These are phyloP conservation scores for Leucoagaricus sp. DNA, from an alignment of 1,284 basidiomycete species.

Conservation along the genomic window DNA sequence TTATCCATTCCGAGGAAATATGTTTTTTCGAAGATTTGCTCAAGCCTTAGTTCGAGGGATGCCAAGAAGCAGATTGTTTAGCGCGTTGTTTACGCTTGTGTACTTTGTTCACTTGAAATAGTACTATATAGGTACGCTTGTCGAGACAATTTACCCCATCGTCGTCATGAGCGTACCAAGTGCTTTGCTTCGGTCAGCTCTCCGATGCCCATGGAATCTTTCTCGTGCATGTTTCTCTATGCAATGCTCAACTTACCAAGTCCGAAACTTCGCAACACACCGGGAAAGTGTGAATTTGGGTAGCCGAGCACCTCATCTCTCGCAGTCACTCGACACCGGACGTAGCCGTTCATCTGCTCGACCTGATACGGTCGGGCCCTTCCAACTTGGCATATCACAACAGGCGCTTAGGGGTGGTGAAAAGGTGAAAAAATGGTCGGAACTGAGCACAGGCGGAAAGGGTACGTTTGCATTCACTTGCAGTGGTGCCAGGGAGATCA, in stretches of 20 bases:
- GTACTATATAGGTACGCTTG: neutral
- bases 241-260: slow-evolving; percentile 22
- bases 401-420: slow-evolving; percentile 53
- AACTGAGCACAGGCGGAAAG: slow-evolving; percentile 82
- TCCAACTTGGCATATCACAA: slow-evolving; percentile 74
- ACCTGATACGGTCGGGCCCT: slow-evolving; percentile 76
- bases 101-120: slow-evolving; percentile 2
- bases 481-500: slow-evolving; percentile 12
- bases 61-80: no score
- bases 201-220: neutral
- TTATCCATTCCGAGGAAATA: no score
- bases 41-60: no score
- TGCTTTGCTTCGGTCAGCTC: slow-evolving; percentile 3
- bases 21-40: no score
- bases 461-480: slow-evolving; percentile 47
- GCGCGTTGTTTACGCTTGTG: slow-evolving; percentile 22
- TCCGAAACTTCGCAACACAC: slow-evolving; percentile 46
- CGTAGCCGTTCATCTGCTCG: slow-evolving; percentile 40
- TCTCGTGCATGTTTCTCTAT: slow-evolving; percentile 3
- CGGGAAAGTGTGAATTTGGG: slow-evolving; percentile 38
- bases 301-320: slow-evolving; percentile 53
- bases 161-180: slow-evolving; percentile 26
- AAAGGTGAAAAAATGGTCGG: slow-evolving; percentile 76
- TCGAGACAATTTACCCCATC: slow-evolving; percentile 4
- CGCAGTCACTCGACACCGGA: slow-evolving; percentile 67